Conservation (phyloP, 2,329 filamentous ascomycete species). For the Xylaria digitata region DNA sequence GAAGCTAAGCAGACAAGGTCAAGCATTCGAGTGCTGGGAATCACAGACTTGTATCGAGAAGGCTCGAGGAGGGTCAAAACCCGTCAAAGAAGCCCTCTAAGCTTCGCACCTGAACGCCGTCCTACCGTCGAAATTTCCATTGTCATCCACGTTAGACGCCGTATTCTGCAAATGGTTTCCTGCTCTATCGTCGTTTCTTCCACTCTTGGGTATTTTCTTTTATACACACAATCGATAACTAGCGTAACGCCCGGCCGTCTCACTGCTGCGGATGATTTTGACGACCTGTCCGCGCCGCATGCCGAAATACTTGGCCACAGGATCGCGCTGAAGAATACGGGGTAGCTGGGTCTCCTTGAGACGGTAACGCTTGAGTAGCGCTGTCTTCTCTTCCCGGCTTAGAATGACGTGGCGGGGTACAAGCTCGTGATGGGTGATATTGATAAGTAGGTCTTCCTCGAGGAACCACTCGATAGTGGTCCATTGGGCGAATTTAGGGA, state of each 20-base stretch:
- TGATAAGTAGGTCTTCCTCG: conserved; percentile 94
- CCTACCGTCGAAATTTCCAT: conserved; percentile 36
- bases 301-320: conserved; percentile 91
- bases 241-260: conserved; percentile 95
- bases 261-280: conserved; percentile 95
- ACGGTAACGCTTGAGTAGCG: conserved; percentile 87
- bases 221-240: conserved; percentile 84
- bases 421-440: conserved; percentile 97
- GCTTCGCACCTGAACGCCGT: conserved; percentile 40
- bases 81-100: conserved; percentile 26
- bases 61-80: conserved; percentile 21
- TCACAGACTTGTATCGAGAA: conserved; percentile 23
- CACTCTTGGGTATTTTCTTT: conserved; percentile 35
- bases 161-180: conserved; percentile 36
- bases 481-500: conserved; percentile 78
- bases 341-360: conserved; percentile 98
- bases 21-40: conserved; percentile 13
- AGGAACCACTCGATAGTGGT: conserved; percentile 93
- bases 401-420: conserved; percentile 94
- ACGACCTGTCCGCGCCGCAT: conserved; percentile 93
- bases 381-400: conserved; percentile 87
- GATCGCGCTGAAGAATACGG: conserved; percentile 89
- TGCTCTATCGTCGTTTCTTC: conserved; percentile 26
- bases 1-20: background rate
- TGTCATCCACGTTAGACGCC: conserved; percentile 43